Evolutionary conservation across 2,329 filamentous ascomycete genomes (phyloP).

Genomic region (Dactylellina leptospora): DNA sequence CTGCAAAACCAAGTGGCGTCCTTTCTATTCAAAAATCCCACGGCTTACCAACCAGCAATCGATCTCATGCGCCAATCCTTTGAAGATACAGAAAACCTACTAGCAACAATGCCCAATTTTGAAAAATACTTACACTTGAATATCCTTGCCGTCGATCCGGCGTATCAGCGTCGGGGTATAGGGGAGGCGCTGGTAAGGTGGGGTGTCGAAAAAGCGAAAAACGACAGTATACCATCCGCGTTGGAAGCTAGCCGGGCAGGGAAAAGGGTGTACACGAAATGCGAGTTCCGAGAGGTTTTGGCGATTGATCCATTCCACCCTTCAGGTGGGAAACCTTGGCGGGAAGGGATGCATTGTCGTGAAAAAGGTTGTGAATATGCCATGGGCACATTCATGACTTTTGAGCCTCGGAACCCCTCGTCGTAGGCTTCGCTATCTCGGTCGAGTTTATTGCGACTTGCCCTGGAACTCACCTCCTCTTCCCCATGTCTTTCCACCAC

Average conservation of each 20-base stretch:
- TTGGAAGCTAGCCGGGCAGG: slow-evolving; percentile 42
- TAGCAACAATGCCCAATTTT: slow-evolving; percentile 15
- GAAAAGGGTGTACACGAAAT: slow-evolving; percentile 42
- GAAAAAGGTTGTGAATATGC: slow-evolving; percentile 33
- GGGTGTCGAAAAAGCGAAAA: slow-evolving; percentile 34
- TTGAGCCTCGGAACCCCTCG: slow-evolving; percentile 8
- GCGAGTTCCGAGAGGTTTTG: slow-evolving; percentile 30
- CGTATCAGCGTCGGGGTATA: slow-evolving; percentile 41
- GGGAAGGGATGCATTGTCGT: slow-evolving; percentile 45
- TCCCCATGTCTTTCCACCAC: slow-evolving; percentile 40
- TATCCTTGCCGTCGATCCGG: slow-evolving; percentile 39
- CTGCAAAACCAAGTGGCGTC: slow-evolving; percentile 18
- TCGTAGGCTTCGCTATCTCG: not conserved
- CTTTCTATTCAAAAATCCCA: slow-evolving; percentile 30
- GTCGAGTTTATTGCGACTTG: slow-evolving; percentile 1
- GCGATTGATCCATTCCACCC: slow-evolving; percentile 32
- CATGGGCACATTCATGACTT: slow-evolving; percentile 49
- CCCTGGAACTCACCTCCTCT: slow-evolving; percentile 40
- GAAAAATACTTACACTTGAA: slow-evolving; percentile 44
- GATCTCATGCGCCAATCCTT: slow-evolving; percentile 40
- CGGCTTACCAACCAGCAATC: slow-evolving; percentile 30
- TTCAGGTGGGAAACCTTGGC: slow-evolving; percentile 10
- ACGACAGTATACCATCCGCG: slow-evolving; percentile 19
- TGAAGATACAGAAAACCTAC: slow-evolving; percentile 8
- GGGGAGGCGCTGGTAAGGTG: slow-evolving; percentile 32